Percentiles rank a stretch among this genome's conserved stretches.
Evolutionary conservation across 768 basidiomycete genomes (phyloP).

Genomic region (Phaffia australis): DNA sequence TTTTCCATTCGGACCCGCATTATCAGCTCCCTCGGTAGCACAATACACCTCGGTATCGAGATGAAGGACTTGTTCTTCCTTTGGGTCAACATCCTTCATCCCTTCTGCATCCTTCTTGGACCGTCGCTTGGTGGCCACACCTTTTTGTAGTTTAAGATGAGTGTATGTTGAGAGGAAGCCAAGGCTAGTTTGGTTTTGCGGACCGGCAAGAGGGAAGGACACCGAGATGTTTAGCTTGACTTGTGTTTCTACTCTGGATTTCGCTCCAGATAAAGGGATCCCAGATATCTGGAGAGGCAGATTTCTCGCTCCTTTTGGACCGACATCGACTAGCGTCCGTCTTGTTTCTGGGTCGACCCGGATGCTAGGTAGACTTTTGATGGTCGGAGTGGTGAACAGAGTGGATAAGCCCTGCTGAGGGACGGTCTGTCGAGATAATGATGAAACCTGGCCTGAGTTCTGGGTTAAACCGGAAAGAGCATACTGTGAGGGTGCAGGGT

Average conservation of each 20-base stretch:
- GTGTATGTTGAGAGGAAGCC: slow-evolving; percentile 52
- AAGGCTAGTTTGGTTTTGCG: slow-evolving; percentile 35
- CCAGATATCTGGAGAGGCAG: slow-evolving; percentile 72
- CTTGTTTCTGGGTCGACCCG: no score
- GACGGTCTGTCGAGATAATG: no score
- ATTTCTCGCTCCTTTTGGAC: slow-evolving; percentile 39
- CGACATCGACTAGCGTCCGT: not conserved
- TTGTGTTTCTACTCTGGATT: slow-evolving; percentile 91
- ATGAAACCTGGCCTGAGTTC: no score
- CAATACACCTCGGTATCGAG: slow-evolving; percentile 66
- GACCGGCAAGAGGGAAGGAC: slow-evolving; percentile 14
- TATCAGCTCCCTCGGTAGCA: slow-evolving; percentile 61
- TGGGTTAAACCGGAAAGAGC: no score
- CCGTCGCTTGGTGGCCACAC: slow-evolving; percentile 71
- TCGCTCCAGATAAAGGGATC: slow-evolving; percentile 69
- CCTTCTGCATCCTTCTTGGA: slow-evolving; percentile 49
- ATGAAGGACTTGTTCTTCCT: slow-evolving; percentile 56
- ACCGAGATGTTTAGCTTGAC: slow-evolving; percentile 53
- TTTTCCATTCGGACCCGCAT: not conserved
- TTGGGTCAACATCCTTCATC: slow-evolving; percentile 47
- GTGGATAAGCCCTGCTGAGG: not conserved
- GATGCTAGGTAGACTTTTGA: not conserved
- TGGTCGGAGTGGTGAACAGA: not conserved
- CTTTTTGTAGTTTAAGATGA: slow-evolving; percentile 67
- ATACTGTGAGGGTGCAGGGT: no score